Percentiles rank a stretch among this genome's conserved stretches.
phyloP scores from a whole-genome alignment of 768 basidiomycete genomes.

The Rhodotorula babjevae region DNA sequence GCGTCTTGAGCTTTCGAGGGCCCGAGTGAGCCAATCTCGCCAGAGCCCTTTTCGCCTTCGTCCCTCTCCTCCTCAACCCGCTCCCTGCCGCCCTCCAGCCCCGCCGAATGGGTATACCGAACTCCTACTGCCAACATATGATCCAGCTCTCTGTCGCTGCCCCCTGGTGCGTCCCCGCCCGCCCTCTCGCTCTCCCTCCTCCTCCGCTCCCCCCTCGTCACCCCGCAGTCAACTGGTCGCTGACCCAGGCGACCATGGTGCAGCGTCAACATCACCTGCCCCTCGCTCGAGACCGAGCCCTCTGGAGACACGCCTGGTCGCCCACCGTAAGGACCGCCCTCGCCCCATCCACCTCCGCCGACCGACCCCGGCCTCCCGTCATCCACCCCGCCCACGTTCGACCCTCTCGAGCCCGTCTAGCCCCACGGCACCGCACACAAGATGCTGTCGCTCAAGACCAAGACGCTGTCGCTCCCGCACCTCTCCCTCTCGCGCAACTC shows the following conservation, averaged over 20 bases:
- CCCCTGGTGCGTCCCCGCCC: not conserved
- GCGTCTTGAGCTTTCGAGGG: no score
- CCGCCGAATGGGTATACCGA: slow-evolving; percentile 4
- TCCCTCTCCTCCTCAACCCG: not conserved
- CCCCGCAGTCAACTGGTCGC: not conserved
- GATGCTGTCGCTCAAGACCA: slow-evolving; percentile 16
- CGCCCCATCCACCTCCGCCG: not conserved
- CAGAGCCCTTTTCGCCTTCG: not conserved
- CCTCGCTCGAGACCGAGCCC: not conserved
- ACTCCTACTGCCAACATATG: not conserved
- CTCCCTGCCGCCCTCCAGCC: not conserved
- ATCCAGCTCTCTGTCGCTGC: not conserved
- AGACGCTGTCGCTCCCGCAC: slow-evolving; percentile 17
- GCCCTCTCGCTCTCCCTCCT: not conserved
- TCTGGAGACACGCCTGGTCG: slow-evolving; percentile 5
- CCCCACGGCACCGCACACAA: fast-evolving
- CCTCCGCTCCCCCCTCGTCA: not conserved
- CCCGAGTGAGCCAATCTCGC: no score
- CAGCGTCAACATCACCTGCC: slow-evolving; percentile 13
- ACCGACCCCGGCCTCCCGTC: not conserved
- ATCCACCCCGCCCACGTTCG: not conserved
- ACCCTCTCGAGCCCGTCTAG: no score
- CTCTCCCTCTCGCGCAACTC: slow-evolving; percentile 28
- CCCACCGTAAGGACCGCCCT: slow-evolving; percentile 10
- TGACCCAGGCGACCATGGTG: no score